Conservation (phyloP, 1,284 basidiomycete genomes). For the Erythrobasidium hasegawianum region DNA sequence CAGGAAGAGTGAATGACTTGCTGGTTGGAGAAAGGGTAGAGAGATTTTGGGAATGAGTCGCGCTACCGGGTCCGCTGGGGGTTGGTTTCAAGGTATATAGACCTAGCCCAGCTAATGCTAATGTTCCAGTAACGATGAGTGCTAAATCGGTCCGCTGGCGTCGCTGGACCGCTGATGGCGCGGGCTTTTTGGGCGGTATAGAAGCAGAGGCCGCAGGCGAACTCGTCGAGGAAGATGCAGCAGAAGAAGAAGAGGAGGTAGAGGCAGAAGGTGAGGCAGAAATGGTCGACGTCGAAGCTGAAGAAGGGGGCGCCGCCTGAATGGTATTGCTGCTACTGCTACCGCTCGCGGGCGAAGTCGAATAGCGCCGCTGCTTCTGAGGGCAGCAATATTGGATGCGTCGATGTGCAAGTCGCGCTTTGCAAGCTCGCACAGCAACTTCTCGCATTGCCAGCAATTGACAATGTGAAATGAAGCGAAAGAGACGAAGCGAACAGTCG, state of each 20-base stretch:
- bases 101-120: slow-evolving; percentile 14
- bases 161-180: slow-evolving; percentile 8
- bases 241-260: slow-evolving; percentile 4
- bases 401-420: slow-evolving; percentile 1
- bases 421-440: not conserved
- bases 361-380: not conserved
- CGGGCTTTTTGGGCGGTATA: not conserved
- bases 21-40: slow-evolving; percentile 25
- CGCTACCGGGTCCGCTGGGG: not conserved
- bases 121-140: slow-evolving; percentile 21
- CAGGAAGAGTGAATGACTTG: slow-evolving; percentile 31
- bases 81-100: slow-evolving; percentile 14
- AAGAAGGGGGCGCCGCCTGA: slow-evolving; percentile 16
- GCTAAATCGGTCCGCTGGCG: slow-evolving; percentile 31
- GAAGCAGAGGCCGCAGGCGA: not conserved
- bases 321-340: slow-evolving; percentile 4
- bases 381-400: not conserved
- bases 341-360: not conserved
- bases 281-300: not conserved
- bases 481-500: not conserved
- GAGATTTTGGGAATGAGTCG: slow-evolving; percentile 4
- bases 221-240: not conserved
- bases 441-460: not conserved
- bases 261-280: slow-evolving; percentile 4
- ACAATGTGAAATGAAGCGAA: not conserved